Percentiles rank a stretch among this genome's conserved stretches.
These are phyloP conservation scores for Penicillium hordei DNA, from an alignment of 2,329 filamentous ascomycete species.

Conservation along the genomic window DNA sequence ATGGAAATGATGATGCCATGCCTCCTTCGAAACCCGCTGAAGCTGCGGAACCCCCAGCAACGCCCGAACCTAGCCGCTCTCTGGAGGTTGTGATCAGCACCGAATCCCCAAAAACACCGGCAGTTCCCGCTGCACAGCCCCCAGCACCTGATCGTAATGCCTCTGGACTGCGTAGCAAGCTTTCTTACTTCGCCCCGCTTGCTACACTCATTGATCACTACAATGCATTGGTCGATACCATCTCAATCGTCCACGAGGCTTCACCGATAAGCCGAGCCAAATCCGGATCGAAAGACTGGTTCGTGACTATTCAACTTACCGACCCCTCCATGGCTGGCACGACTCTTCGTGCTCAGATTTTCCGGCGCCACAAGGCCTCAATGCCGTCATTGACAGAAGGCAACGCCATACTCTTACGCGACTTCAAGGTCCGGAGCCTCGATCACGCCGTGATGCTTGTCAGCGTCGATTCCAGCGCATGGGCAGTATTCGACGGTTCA, in stretches of 20 bases:
- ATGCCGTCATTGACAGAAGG: conserved; percentile 42
- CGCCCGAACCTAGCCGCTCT: background rate
- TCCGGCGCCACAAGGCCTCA: conserved; percentile 40
- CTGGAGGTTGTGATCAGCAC: conserved; percentile 2
- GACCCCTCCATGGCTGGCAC: conserved; percentile 46
- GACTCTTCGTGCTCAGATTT: conserved; percentile 43
- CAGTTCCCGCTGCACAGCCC: conserved; percentile 5
- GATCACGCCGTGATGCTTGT: conserved; percentile 43
- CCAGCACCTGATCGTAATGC: conserved; percentile 27
- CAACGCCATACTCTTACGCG: conserved; percentile 46
- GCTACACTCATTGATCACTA: conserved; percentile 46
- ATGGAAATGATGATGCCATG: background rate
- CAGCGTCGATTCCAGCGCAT: conserved; percentile 46
- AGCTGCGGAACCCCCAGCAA: background rate
- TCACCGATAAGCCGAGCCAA: conserved; percentile 35
- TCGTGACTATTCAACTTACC: conserved; percentile 44
- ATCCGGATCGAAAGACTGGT: conserved; percentile 43
- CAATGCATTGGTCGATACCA: conserved; percentile 41
- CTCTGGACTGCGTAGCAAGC: conserved; percentile 41
- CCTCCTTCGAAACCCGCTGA: background rate
- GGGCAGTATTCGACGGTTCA: conserved; percentile 45
- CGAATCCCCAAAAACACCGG: background rate
- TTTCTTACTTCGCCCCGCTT: conserved; percentile 47
- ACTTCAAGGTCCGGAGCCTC: conserved; percentile 47
- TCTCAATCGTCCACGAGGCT: conserved; percentile 42